Base-by-base conservation (phyloP, 352 stramenopile genomes). In the Phytophthora vignae region DNA sequence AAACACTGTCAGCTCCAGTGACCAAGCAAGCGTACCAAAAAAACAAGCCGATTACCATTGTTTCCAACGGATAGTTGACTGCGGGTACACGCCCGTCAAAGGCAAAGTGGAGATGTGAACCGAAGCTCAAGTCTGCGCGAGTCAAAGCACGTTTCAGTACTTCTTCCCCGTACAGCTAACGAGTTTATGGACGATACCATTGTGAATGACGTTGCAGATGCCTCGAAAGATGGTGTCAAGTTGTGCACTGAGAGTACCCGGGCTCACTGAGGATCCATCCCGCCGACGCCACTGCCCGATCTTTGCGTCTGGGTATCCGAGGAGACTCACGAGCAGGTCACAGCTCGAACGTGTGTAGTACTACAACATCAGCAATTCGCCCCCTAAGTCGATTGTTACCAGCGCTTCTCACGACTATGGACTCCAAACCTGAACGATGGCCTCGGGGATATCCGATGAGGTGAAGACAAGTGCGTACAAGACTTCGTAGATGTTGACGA, bases 271-370 rank as follows among this genome's bases (percentile, higher is more conserved):
- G n/a, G 57, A 49, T 49, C 60, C 60, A 54, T 64, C 61, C 19
- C 46, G 58, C 33, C 42, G 49, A 29, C 64, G 54, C 69, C 73
- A 81, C 25, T 29, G 55, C n/a, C 29, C 52, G 3, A 91, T 62
- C 54, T 82, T 89, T 27, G 68, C 40, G 48, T 76, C 67, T 6
- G 82, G 82, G 40, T 87, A 87, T 29, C 82, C 84, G 19, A 91
- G 76, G 1, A 90, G 40, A 60, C 82, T 87, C 31, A 91, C 53
- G 31, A 90, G 38, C 21, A 91, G 55, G 60, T 83, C 71, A 48
- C 82, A 90, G 52, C 80, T 89, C 29, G 80, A 88, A 6, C 69
- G 55, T 1, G 80, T 82, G 59, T 84, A 91, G 68, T 85, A 89
- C 82, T 73, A 61, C 33, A 17, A 65, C 50, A n/a, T 2, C 46